phyloP scores from a whole-genome alignment of 129 eudicot species.

The Sambucus nigra region DNA sequence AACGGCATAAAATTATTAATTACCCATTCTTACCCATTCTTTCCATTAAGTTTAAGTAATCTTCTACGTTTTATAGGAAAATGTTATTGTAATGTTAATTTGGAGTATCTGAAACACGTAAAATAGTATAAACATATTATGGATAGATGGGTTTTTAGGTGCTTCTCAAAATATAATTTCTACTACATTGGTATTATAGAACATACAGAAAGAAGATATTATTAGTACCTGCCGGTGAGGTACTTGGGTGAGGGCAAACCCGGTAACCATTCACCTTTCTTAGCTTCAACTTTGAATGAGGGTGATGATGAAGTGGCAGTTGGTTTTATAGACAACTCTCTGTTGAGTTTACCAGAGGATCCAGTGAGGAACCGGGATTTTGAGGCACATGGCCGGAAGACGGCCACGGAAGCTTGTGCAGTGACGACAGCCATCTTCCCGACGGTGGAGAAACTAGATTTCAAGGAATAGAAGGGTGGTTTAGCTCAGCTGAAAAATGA shows the following conservation, averaged over 20 bases:
- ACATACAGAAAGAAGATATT: background rate
- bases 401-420: slow-evolving; percentile 71
- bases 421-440: slow-evolving; percentile 66
- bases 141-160: too few relatives aligned
- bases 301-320: slow-evolving; percentile 18
- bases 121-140: too few relatives aligned
- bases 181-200: too few relatives aligned
- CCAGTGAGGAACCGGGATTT: slow-evolving; percentile 57
- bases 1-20: too few relatives aligned
- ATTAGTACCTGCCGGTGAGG: slow-evolving; percentile 68
- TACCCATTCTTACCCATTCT: too few relatives aligned
- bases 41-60: too few relatives aligned
- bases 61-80: too few relatives aligned
- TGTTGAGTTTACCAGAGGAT: slow-evolving; percentile 57
- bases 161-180: too few relatives aligned
- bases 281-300: slow-evolving; percentile 74
- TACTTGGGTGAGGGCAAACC: slow-evolving; percentile 85
- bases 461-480: background rate
- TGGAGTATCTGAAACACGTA: too few relatives aligned
- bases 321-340: slow-evolving; percentile 36
- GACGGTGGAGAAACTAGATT: background rate
- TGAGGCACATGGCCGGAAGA: slow-evolving; percentile 48
- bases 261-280: slow-evolving; percentile 94
- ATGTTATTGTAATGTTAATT: too few relatives aligned
- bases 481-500: slow-evolving; percentile 21